Percentiles rank a stretch among this genome's conserved stretches.
Evolutionary conservation across 345 rosid species (phyloP).

Genomic region (Ceriops tagal): DNA sequence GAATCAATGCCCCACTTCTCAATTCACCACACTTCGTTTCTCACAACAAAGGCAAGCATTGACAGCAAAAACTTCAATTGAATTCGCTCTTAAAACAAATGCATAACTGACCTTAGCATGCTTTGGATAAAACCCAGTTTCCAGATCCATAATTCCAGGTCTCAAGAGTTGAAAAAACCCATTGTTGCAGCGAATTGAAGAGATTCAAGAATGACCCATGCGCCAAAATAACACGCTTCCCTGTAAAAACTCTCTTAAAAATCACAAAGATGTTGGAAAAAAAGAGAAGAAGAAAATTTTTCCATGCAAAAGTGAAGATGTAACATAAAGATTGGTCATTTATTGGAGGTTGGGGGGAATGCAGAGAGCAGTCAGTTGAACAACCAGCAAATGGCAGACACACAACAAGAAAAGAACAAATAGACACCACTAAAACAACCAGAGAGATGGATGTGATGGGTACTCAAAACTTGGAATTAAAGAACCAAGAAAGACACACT

Average conservation of each 20-base stretch:
- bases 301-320: background rate
- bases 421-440: conserved; percentile 6
- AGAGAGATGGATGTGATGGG: background rate
- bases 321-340: no score
- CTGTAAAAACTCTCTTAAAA: conserved; percentile 1
- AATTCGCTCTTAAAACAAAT: background rate
- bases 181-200: conserved; percentile 22
- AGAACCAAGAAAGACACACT: background rate
- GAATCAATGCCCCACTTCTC: background rate
- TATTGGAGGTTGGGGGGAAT: background rate
- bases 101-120: conserved; percentile 43
- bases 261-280: background rate
- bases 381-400: conserved; percentile 32
- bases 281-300: background rate
- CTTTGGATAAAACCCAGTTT: conserved; percentile 42
- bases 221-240: conserved; percentile 15
- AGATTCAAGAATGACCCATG: conserved; percentile 28
- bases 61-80: background rate
- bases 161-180: conserved; percentile 29
- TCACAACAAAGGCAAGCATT: background rate
- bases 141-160: conserved; percentile 56
- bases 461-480: conserved; percentile 6
- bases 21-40: background rate
- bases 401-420: conserved; percentile 7
- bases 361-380: conserved; percentile 38